A percentile compares a stretch with the other conserved stretches of the same genome.
Conservation (phyloP, 148 eudicot species). For the Polygonum maritimum region DNA sequence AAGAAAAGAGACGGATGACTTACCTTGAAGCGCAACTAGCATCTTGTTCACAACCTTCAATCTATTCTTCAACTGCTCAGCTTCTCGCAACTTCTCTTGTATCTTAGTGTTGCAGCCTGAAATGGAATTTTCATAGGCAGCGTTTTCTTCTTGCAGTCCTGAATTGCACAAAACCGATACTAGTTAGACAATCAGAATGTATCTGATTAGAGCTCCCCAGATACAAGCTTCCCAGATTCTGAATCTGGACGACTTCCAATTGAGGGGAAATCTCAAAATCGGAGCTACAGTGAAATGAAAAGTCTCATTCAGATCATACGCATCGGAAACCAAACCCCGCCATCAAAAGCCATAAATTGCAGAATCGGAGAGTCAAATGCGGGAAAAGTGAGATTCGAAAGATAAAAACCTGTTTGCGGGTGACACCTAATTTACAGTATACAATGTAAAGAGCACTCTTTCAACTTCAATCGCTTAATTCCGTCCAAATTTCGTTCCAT, state of each 20-base stretch:
- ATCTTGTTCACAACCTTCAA: constrained; percentile 41
- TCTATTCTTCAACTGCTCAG: constrained; percentile 39
- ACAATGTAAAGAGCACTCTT: too few species aligned
- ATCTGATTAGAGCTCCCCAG: neutral
- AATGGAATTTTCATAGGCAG: constrained; percentile 66
- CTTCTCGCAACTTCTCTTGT: constrained; percentile 74
- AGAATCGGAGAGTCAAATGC: neutral
- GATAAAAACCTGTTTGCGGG: constrained; percentile 75
- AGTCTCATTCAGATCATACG: neutral
- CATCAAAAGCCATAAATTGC: neutral
- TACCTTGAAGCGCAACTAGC: neutral
- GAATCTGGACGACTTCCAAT: neutral
- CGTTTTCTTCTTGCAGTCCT: constrained; percentile 86
- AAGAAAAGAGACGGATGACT: too few species aligned
- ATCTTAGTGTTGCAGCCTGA: constrained; percentile 60
- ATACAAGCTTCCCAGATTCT: neutral
- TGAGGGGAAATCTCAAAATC: neutral
- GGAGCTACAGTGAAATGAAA: neutral
- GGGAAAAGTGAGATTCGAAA: too few species aligned
- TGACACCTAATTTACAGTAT: too few species aligned
- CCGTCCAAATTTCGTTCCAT: too few species aligned
- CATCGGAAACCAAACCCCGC: neutral
- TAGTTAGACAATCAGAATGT: neutral
- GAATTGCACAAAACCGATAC: constrained; percentile 16
- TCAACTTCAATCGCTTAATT: too few species aligned